These are phyloP conservation scores for Phaffia tasmanica DNA, from an alignment of 768 basidiomycete species.

Conservation along the genomic window DNA sequence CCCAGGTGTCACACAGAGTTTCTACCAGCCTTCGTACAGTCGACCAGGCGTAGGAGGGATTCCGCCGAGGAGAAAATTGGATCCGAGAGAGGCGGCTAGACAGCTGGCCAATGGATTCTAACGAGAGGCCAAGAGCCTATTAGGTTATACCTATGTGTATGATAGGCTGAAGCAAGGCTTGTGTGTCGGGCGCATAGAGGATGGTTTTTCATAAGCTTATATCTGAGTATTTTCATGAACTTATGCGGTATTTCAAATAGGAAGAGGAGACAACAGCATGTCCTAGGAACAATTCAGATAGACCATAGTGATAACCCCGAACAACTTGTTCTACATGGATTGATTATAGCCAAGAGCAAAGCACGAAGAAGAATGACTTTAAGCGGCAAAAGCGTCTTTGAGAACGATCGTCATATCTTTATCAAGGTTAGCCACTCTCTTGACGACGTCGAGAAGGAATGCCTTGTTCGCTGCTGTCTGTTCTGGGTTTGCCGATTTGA, in stretches of 20 bases:
- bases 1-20: constrained; percentile 26
- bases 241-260: too few species aligned
- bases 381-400: background rate
- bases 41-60: background rate
- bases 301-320: too few species aligned
- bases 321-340: too few species aligned
- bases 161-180: too few species aligned
- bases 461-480: constrained; percentile 18
- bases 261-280: too few species aligned
- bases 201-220: too few species aligned
- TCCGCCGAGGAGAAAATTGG: constrained; percentile 51
- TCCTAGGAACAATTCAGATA: too few species aligned
- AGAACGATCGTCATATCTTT: constrained; percentile 1
- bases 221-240: too few species aligned
- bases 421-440: constrained; percentile 7
- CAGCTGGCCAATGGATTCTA: constrained; percentile 40
- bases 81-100: constrained; percentile 74
- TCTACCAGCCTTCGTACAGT: constrained; percentile 20
- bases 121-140: background rate
- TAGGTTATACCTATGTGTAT: too few species aligned
- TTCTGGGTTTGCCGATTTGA: constrained; percentile 8
- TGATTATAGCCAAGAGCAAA: too few species aligned
- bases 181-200: too few species aligned
- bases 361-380: too few species aligned
- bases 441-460: constrained; percentile 18